Evolutionary conservation across 768 basidiomycete species (phyloP), one percentile per base, ranked within the genome.

Genomic region (Exidia glandulosa): DNA sequence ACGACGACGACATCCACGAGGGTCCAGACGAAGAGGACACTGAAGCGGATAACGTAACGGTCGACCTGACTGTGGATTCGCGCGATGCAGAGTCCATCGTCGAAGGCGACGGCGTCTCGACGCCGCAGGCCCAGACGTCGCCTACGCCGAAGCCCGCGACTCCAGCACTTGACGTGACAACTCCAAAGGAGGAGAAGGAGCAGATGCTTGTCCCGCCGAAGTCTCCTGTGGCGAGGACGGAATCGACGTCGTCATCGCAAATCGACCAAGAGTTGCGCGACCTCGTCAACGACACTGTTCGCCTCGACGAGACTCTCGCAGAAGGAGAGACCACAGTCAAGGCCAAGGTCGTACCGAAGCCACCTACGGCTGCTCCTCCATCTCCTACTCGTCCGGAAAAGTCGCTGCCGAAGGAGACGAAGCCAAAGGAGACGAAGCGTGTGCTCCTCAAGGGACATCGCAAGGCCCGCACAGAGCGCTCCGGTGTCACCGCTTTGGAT

Each of bases 401-500:
- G 63, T 47, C 56, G 25, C 31, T 58, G 7, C 16, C 61, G 6
- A 59, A 36, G 29, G 48, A 33, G n/a, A n/a, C n/a, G n/a, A n/a
- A n/a, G 31, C 32, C 33, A 10, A 14, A 19, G 57, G 62, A 36
- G 68, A 70, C 37, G 45, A 63, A 63, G n/a, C n/a, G n/a, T n/a
- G n/a, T n/a, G n/a, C 65, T 1, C 70, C 66, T 59, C 25, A 66
- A 14, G 64, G 63, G 47, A 56, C 61, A 56, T 32, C 70, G 74
- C 56, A 67, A 65, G 32, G 45, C 68, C 16, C 80, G 79, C 60
- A 71, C 68, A 60, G 90, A 92, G 71, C 89, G 89, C 68, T 92
- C 90, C 32, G 90, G 89, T 60, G 81, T 93, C 47, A 79, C 84
- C 16, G 90, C 89, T 1, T 73, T 94, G 70, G 89, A 93, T 70